Evolutionary conservation across 2,329 filamentous ascomycete genomes (phyloP).

Genomic region (Microdochium nivale): DNA sequence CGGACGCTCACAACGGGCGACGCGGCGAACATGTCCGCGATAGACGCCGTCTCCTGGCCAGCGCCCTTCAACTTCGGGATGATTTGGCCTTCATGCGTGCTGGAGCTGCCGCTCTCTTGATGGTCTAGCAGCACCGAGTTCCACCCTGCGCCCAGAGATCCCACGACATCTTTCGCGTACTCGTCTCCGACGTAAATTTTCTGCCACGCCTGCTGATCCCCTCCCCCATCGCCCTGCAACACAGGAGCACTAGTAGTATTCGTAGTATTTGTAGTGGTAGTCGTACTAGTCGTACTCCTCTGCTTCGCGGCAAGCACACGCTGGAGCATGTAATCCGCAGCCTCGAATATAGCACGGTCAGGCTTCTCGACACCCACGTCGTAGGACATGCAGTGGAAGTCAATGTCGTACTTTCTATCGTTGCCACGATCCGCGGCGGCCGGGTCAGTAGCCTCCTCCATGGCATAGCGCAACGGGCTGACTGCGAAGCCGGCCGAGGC

Average conservation of each 20-base stretch:
- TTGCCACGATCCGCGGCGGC: neutral
- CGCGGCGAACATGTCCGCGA: neutral
- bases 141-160: slow-evolving; percentile 38
- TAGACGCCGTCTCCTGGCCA: neutral
- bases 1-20: neutral
- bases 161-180: slow-evolving; percentile 38
- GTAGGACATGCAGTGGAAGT: slow-evolving; percentile 55
- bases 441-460: neutral
- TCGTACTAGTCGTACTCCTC: too few relatives aligned
- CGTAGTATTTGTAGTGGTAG: too few relatives aligned
- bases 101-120: neutral
- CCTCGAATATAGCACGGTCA: slow-evolving; percentile 42
- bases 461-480: slow-evolving; percentile 23
- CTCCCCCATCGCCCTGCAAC: slow-evolving; percentile 7
- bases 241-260: slow-evolving; percentile 4
- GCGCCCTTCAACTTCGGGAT: neutral
- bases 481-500: slow-evolving; percentile 42
- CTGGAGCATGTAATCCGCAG: slow-evolving; percentile 36
- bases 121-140: slow-evolving; percentile 31
- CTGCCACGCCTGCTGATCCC: slow-evolving; percentile 18
- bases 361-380: slow-evolving; percentile 55
- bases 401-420: slow-evolving; percentile 25
- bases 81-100: neutral
- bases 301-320: slow-evolving; percentile 15
- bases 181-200: slow-evolving; percentile 49